Evolutionary conservation across 1,284 basidiomycete genomes (phyloP), one percentile per base, ranked within the genome.

Genomic region (Boletus smithii): DNA sequence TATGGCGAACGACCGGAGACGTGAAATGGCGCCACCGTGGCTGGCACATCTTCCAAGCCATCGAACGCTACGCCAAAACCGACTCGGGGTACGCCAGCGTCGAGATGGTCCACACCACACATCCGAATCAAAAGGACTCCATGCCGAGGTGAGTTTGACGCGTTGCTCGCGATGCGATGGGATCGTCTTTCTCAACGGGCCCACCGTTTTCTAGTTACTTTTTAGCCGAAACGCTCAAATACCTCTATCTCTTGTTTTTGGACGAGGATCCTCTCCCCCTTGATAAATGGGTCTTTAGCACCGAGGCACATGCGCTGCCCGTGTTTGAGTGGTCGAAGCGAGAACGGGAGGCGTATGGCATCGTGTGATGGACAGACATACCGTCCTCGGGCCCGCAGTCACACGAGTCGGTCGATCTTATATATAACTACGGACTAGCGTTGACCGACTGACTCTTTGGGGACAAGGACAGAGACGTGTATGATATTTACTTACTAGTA

Each of bases 261-360:
- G 75, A 81, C 45, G 71, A 77, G 29, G 81, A 82, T 35, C 65
- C 73, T 2, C 54, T 89, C 22, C 80, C 85, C 3, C 67, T 91
- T 33, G 79, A 87, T 54, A 66, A 78, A 48, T 91, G 85, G 80
- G 87, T 91, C 18, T 85, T 91, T 62, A 93, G 89, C 61, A 94
- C 91, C 5, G 91, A 91, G 65, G 88, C 85, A 5, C 88, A 91
- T 57, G 77, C 86, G 1, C 66, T 91, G 3, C 88, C 87, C 9
- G 72, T 88, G n/a, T 88, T 89, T 59, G 63, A 76, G 48, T 88
- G 83, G 85, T 74, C 74, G 11, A 52, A 57, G 23, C 59, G 68
- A 49, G 80, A 84, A 61, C 72, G 68, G 48, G 53, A 61, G 45
- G 62, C 60, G 45, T 80, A 77, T 32, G 60, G 58, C 8, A 54